These are phyloP conservation scores for Cutaneotrichosporon curvatum DNA, from an alignment of 1,284 basidiomycete genomes.

Conservation along the genomic window DNA sequence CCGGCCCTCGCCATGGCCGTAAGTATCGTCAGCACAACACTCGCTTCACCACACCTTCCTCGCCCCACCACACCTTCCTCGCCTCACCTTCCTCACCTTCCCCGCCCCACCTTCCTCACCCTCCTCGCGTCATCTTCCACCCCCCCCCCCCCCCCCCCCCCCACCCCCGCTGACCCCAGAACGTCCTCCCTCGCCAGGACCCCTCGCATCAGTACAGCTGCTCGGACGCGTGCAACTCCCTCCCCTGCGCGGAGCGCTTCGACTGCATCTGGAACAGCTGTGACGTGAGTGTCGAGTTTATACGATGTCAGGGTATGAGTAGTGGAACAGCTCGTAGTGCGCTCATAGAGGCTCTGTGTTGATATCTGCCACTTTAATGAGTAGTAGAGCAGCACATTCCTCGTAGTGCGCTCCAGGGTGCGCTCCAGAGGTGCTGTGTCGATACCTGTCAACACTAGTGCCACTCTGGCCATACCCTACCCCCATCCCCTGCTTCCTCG, in stretches of 20 bases:
- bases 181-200: neutral
- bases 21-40: neutral
- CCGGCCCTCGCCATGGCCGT: slow-evolving; percentile 5
- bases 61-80: neutral
- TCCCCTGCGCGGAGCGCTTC: slow-evolving; percentile 9
- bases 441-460: no score
- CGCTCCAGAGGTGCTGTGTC: no score
- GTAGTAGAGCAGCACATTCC: no score
- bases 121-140: neutral
- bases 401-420: no score
- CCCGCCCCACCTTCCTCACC: no score
- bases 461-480: no score
- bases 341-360: no score
- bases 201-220: slow-evolving; percentile 14
- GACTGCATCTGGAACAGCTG: slow-evolving; percentile 15
- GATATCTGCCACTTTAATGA: no score
- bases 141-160: neutral
- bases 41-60: no score
- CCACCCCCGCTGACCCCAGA: slow-evolving; percentile 1
- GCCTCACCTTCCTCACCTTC: slow-evolving; percentile 1
- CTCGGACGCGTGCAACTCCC: slow-evolving; percentile 13
- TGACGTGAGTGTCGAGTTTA: slow-evolving; percentile 9
- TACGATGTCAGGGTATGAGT: no score
- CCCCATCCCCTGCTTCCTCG: no score
- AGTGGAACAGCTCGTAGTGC: no score